Percentiles rank a stretch among this genome's conserved stretches.
phyloP scores from a whole-genome alignment of 108 stramenopile species.

The Aurantiochytrium sp. region DNA sequence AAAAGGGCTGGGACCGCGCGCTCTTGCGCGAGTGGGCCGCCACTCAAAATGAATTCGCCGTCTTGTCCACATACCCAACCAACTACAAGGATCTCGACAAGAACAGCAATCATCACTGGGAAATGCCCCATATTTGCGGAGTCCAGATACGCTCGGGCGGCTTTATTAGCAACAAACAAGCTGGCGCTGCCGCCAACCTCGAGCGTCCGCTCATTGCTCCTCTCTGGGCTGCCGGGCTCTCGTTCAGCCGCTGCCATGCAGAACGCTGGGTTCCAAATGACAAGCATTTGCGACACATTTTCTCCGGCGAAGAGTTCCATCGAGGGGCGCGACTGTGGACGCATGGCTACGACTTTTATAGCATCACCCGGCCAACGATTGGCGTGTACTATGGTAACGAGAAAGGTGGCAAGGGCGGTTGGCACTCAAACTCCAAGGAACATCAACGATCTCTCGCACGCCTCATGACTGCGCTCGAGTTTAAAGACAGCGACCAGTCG shows the following conservation, averaged over 20 bases:
- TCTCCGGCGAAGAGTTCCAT: slow-evolving; percentile 80
- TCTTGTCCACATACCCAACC: slow-evolving; percentile 72
- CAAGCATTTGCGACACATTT: slow-evolving; percentile 67
- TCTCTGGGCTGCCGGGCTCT: slow-evolving; percentile 74
- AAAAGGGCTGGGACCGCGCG: slow-evolving; percentile 67
- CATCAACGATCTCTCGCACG: slow-evolving; percentile 27
- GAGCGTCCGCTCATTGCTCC: slow-evolving; percentile 62
- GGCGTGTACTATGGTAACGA: slow-evolving; percentile 46
- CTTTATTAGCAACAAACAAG: slow-evolving; percentile 42
- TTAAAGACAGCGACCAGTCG: slow-evolving; percentile 9
- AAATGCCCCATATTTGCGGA: slow-evolving; percentile 23
- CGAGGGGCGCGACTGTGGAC: slow-evolving; percentile 74
- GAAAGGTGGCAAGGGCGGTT: slow-evolving; percentile 54
- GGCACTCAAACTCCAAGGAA: slow-evolving; percentile 35
- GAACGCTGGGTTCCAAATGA: slow-evolving; percentile 84
- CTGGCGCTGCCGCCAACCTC: slow-evolving; percentile 54
- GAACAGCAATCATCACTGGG: slow-evolving; percentile 21
- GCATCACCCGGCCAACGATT: slow-evolving; percentile 63
- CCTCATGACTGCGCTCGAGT: slow-evolving; percentile 20
- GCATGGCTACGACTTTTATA: slow-evolving; percentile 75
- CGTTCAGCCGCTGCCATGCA: slow-evolving; percentile 83
- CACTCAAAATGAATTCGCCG: slow-evolving; percentile 81
- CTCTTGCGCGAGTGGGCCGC: slow-evolving; percentile 62
- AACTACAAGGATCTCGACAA: slow-evolving; percentile 43
- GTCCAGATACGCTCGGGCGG: background rate